Conservation (phyloP, 495 filamentous ascomycete genomes). For the Xylaria scruposa region DNA sequence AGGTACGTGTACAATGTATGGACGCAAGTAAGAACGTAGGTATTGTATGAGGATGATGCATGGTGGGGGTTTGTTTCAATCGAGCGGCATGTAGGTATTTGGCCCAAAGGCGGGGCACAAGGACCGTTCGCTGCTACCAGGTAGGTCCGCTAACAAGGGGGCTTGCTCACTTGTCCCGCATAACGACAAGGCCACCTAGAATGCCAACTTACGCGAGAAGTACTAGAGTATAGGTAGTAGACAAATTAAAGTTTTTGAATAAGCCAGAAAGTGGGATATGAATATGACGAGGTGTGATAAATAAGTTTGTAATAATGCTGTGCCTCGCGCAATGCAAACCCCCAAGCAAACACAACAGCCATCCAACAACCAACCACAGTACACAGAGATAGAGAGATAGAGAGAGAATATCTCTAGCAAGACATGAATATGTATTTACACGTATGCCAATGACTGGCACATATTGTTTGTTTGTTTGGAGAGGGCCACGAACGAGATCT, state of each 20-base stretch:
- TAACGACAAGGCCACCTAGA: background rate
- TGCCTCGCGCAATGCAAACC: conserved; percentile 9
- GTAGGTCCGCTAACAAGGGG: conserved; percentile 9
- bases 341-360: background rate
- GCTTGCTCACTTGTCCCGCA: background rate
- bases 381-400: background rate
- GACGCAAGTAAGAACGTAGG: background rate
- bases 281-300: background rate
- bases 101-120: conserved; percentile 7
- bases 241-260: background rate
- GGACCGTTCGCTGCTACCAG: background rate
- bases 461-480: background rate
- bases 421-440: conserved; percentile 1
- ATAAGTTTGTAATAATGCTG: conserved; percentile 10
- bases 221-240: too few relatives aligned
- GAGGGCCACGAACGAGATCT: background rate
- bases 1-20: background rate
- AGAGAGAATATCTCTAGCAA: background rate
- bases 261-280: background rate
- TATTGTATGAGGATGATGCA: conserved; percentile 3
- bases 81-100: background rate
- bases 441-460: background rate
- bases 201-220: background rate
- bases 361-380: background rate
- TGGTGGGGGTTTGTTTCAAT: conserved; percentile 21